Percentiles rank a stretch among this genome's conserved stretches.
Conservation (phyloP, 805 yeast species). For the Cyberlindnera euphorbiiphila region DNA sequence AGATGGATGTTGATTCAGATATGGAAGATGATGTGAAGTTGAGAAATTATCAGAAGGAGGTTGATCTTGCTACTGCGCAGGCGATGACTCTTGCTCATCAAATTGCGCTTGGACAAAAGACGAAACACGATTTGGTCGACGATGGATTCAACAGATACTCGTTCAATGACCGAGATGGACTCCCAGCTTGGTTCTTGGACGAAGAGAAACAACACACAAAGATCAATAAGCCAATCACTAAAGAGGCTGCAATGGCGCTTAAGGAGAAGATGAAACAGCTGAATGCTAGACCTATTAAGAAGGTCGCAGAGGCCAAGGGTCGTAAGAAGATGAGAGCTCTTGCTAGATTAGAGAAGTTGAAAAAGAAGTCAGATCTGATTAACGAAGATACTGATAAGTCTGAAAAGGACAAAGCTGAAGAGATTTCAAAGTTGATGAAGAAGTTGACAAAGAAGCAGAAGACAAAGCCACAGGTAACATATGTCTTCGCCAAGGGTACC, state of each 20-base stretch:
- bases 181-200: conserved; percentile 96
- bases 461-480: conserved; percentile 75
- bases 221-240: conserved; percentile 86
- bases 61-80: conserved; percentile 86
- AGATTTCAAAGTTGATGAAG: conserved; percentile 80
- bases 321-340: conserved; percentile 93
- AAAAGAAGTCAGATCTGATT: conserved; percentile 89
- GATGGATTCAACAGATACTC: conserved; percentile 92
- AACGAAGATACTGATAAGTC: conserved; percentile 83
- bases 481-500: conserved; percentile 82
- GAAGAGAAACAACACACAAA: conserved; percentile 88
- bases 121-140: conserved; percentile 79
- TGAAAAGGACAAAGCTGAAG: conserved; percentile 93
- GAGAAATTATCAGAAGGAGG: conserved; percentile 53
- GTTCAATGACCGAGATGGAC: conserved; percentile 83
- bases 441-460: conserved; percentile 70
- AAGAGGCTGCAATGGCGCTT: conserved; percentile 81
- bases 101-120: conserved; percentile 83
- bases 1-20: conserved; percentile 36
- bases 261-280: conserved; percentile 73
- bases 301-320: conserved; percentile 96
- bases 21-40: conserved; percentile 47
- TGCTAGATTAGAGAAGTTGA: conserved; percentile 78
- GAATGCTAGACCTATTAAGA: conserved; percentile 97
- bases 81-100: conserved; percentile 99